A percentile compares a stretch with the other conserved stretches of the same genome.
Evolutionary conservation across 2,329 filamentous ascomycete genomes (phyloP).

Genomic region (Lomentospora prolificans): DNA sequence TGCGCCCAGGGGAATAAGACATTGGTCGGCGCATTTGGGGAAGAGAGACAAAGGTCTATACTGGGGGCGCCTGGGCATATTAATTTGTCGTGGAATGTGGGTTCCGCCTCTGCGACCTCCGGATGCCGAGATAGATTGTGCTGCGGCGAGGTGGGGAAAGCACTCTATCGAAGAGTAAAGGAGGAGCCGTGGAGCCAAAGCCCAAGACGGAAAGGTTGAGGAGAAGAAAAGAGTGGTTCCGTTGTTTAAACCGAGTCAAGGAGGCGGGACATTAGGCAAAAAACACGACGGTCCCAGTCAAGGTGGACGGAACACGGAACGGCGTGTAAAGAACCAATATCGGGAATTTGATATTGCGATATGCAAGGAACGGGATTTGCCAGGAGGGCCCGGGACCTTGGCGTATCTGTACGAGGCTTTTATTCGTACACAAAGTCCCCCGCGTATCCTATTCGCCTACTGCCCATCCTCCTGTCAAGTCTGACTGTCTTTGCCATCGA

Average conservation of each 20-base stretch:
- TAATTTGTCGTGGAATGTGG: conserved; percentile 1
- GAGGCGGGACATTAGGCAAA: background rate
- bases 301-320: background rate
- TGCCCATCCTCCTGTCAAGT: no score
- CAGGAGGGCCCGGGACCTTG: background rate
- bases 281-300: no score
- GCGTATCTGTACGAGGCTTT: no score
- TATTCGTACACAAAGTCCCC: no score
- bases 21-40: background rate
- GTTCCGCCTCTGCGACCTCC: background rate
- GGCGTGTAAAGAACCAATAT: background rate
- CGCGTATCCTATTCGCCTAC: no score
- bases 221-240: background rate
- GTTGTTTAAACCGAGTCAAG: background rate
- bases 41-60: background rate
- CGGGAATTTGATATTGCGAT: background rate
- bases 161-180: background rate
- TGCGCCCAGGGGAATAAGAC: background rate
- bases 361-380: background rate
- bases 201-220: background rate
- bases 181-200: background rate
- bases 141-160: background rate
- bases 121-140: background rate
- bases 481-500: background rate
- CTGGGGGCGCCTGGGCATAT: background rate